A percentile compares a stretch with the other conserved stretches of the same genome.
Evolutionary conservation across 495 filamentous ascomycete species (phyloP).

Genomic region (Annulohypoxylon stygium): DNA sequence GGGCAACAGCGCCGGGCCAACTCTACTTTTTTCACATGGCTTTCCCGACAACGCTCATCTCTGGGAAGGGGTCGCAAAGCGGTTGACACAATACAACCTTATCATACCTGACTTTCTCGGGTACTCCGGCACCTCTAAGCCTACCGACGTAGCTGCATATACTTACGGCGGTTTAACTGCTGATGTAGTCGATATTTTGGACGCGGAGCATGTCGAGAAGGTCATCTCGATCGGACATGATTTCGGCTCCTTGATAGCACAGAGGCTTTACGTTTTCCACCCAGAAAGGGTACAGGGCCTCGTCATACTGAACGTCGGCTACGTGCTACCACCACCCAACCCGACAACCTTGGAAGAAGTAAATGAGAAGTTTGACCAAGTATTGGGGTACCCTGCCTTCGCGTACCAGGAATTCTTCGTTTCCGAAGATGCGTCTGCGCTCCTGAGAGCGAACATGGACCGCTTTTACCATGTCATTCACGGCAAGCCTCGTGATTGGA

Average conservation of each 20-base stretch:
- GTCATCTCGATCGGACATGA: not conserved
- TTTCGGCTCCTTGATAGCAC: not conserved
- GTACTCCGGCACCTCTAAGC: not conserved
- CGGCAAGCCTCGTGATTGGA: not conserved
- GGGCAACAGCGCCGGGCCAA: not conserved
- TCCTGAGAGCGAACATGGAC: not conserved
- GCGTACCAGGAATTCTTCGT: not conserved
- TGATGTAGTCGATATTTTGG: not conserved
- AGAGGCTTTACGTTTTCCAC: not conserved
- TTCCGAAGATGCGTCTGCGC: not conserved
- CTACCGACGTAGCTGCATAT: not conserved
- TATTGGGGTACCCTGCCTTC: not conserved
- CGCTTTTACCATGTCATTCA: not conserved
- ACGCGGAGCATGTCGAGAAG: not conserved
- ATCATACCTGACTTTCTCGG: not conserved
- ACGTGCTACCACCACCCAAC: not conserved
- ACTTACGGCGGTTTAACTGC: not conserved
- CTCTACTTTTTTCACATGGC: not conserved
- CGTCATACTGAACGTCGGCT: not conserved
- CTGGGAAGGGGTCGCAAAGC: not conserved
- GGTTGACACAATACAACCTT: not conserved
- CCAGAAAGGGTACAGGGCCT: not conserved
- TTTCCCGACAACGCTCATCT: not conserved
- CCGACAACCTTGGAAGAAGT: not conserved
- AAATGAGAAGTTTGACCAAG: not conserved